These are phyloP conservation scores for Paecilomyces formosus DNA, from an alignment of 2,329 filamentous ascomycete species.

Conservation along the genomic window DNA sequence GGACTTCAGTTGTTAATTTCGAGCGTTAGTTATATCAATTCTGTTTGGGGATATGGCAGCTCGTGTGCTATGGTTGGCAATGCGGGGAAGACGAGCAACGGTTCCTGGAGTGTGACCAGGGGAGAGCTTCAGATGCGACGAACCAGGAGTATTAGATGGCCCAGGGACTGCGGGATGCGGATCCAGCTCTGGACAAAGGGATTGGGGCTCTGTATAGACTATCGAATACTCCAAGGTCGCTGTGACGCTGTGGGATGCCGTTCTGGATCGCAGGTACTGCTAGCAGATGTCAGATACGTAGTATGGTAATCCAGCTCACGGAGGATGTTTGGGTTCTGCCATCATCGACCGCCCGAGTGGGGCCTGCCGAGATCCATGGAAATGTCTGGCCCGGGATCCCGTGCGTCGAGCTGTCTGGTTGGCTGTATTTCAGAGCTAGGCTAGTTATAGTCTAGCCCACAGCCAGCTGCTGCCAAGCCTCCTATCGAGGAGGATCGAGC, in stretches of 20 bases:
- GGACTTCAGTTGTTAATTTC: not conserved
- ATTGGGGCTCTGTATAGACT: not conserved
- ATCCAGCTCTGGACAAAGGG: not conserved
- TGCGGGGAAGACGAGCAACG: not conserved
- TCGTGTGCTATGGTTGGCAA: not conserved
- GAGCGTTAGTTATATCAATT: not conserved
- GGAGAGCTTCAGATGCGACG: not conserved
- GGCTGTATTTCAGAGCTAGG: not conserved
- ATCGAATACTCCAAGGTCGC: not conserved
- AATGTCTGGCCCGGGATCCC: not conserved
- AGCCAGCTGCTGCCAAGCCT: not conserved
- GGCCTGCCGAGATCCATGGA: not conserved
- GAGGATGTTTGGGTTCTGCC: not conserved
- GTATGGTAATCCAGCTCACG: not conserved
- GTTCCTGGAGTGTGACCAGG: not conserved
- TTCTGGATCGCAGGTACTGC: no score
- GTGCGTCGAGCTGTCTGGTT: not conserved
- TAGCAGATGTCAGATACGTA: no score
- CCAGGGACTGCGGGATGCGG: not conserved
- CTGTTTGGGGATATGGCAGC: not conserved
- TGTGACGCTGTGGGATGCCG: no score
- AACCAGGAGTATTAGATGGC: not conserved
- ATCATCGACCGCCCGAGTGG: not conserved
- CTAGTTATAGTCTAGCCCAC: not conserved
- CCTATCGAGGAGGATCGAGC: not conserved